A percentile compares a stretch with the other conserved stretches of the same genome.
These are phyloP conservation scores for Clavispora santaluciae DNA, from an alignment of 805 yeast species.

Conservation along the genomic window DNA sequence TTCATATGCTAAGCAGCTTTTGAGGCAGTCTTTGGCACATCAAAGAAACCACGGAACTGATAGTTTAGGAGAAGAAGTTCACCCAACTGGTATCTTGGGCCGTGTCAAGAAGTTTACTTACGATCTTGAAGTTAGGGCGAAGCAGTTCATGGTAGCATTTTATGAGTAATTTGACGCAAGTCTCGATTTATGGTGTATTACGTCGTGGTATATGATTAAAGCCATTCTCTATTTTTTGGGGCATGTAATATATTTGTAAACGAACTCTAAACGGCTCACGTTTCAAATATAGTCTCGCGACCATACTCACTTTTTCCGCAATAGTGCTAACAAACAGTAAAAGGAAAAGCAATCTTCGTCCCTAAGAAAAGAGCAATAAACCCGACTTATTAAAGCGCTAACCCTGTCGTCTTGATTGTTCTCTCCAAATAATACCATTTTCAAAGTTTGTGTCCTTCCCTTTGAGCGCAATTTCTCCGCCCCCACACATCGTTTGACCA, in stretches of 20 bases:
- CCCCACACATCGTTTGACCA: too few relatives aligned
- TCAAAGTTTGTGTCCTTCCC: too few relatives aligned
- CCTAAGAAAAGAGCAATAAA: too few relatives aligned
- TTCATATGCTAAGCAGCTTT: constrained; percentile 55
- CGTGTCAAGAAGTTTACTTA: constrained; percentile 19
- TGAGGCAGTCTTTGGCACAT: constrained; percentile 33
- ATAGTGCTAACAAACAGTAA: constrained; percentile 12
- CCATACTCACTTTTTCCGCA: not conserved
- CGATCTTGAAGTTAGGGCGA: constrained; percentile 30
- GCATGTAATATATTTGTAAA: not conserved
- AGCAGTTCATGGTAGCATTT: constrained; percentile 11
- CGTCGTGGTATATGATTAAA: not conserved
- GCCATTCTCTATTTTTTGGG: not conserved
- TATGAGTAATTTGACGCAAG: not conserved
- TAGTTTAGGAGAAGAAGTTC: constrained; percentile 24
- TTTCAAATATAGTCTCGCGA: not conserved
- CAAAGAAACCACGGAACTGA: constrained; percentile 19
- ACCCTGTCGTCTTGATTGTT: too few relatives aligned
- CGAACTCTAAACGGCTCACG: not conserved
- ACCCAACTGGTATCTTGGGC: constrained; percentile 17
- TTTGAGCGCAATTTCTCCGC: too few relatives aligned
- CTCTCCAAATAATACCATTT: too few relatives aligned
- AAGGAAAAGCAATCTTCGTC: too few relatives aligned
- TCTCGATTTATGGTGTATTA: not conserved
- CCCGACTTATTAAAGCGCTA: too few relatives aligned